Base-by-base conservation (phyloP, 2,329 filamentous ascomycete species). In the Fusarium neocosmosporiellum region DNA sequence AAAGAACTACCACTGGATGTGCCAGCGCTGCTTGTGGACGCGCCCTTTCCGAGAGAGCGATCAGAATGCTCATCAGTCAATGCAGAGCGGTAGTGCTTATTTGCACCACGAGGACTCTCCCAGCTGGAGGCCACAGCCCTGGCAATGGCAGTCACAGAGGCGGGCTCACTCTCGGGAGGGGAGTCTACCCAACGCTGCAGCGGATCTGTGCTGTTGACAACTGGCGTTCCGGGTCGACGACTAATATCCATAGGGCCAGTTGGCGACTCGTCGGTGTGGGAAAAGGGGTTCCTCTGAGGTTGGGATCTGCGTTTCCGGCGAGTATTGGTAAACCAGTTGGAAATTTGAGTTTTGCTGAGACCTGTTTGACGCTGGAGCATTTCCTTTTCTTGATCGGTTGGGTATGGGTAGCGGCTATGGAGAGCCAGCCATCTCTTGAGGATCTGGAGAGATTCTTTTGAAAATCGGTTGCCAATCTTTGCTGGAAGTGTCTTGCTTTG, bases 181-280 rank as follows among this genome's bases (percentile, higher is more conserved):
- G 48, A 54, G 31, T 54, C 48, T 20, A 54, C 48, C 48, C 48
- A 54, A 11, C 48, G 48, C n/a, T 33, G 27, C 6, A 54, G 18
- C 18, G 29, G 48, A 18, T 54, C 13, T 7, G 31, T 54, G 8
- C n/a, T 54, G 4, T 0, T 33, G 5, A 33, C 18, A 20, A n/a
- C 29, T 10, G 48, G 48, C 0, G 48, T 54, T 5, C 31, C 48
- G 22, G 29, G 48, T 4, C 48, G 27, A 33, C 29, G 24, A 13
- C 4, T 31, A 31, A 54, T 33, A 67, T 90, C 85, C 60, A 93
- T 88, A 1, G 88, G 70, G 7, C 54, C 55, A 3, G 54, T 50
- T 43, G 82, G 78, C 18, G 90, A 89, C 43, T 93, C 91, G 31
- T 33, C 11, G 2, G 29, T 54, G 8, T 22, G 29, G 7, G 48